Percentiles rank a stretch among this genome's conserved stretches.
Conservation (phyloP, 495 filamentous ascomycete genomes). For the Annulohypoxylon moriforme region DNA sequence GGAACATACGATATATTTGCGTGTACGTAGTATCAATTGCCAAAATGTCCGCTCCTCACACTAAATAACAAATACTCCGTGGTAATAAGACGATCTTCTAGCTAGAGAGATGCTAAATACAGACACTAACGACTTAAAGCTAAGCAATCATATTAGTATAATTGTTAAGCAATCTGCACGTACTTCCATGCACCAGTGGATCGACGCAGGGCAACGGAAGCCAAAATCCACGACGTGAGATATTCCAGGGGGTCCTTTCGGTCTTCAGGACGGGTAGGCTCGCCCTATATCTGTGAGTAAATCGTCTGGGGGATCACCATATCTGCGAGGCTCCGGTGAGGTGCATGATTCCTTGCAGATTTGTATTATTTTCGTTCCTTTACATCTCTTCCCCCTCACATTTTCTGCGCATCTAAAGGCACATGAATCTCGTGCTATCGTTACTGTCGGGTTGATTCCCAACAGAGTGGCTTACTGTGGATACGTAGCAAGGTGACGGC, state of each 20-base stretch:
- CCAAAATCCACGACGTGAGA: conserved; percentile 48
- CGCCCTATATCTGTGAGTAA: conserved; percentile 16
- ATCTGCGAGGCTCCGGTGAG: conserved; percentile 45
- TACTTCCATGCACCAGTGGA: conserved; percentile 43
- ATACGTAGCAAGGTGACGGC: conserved; percentile 46
- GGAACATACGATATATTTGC: background rate
- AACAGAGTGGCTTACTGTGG: conserved; percentile 46
- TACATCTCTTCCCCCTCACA: conserved; percentile 16
- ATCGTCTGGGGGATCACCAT: conserved; percentile 34
- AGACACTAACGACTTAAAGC: conserved; percentile 5
- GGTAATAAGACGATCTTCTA: conserved; percentile 26
- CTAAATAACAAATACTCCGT: conserved; percentile 28
- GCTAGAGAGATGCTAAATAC: conserved; percentile 11
- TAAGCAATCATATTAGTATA: conserved; percentile 22
- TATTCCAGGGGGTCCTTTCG: conserved; percentile 30
- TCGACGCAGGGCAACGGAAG: conserved; percentile 43
- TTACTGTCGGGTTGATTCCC: conserved; percentile 47
- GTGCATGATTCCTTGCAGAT: conserved; percentile 49
- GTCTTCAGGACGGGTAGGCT: conserved; percentile 28
- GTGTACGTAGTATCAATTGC: background rate
- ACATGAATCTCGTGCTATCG: conserved; percentile 52
- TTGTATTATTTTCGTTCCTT: conserved; percentile 34
- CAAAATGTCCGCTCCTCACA: conserved; percentile 24
- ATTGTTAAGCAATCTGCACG: conserved; percentile 38
- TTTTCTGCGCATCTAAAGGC: conserved; percentile 19